Percentiles rank a stretch among this genome's conserved stretches.
Conservation (phyloP, 305 asterid species). For the Ajuga reptans region DNA sequence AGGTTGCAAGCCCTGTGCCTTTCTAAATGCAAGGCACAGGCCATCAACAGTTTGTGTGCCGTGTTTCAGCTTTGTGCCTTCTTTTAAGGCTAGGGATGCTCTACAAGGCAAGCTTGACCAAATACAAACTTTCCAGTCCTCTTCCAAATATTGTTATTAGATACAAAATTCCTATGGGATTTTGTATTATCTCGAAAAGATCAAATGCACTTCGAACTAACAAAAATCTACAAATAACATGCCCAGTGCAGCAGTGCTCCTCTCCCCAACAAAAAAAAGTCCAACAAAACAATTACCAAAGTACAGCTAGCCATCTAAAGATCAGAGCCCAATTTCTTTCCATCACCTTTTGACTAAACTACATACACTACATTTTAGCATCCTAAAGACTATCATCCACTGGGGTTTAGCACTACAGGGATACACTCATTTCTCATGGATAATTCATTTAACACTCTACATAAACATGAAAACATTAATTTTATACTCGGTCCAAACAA, state of each 20-base stretch:
- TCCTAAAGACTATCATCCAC: conserved; percentile 7
- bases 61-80: neutral
- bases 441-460: neutral
- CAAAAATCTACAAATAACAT: neutral
- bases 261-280: neutral
- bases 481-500: neutral
- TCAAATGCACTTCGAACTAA: neutral
- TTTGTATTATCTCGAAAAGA: neutral
- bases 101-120: neutral
- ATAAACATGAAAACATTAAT: neutral
- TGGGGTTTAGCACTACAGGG: neutral
- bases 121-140: neutral
- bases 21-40: neutral
- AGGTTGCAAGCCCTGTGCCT: neutral
- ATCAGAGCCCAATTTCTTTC: neutral
- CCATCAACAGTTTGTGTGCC: neutral
- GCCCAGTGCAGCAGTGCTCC: neutral
- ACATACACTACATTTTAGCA: conserved; percentile 7
- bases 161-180: neutral
- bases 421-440: neutral
- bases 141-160: neutral
- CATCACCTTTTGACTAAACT: neutral
- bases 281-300: neutral
- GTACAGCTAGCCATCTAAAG: neutral
- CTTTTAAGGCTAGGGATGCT: neutral